These are phyloP conservation scores for Zymoseptoria crescenta DNA, from an alignment of 2,329 filamentous ascomycete species.

Conservation along the genomic window DNA sequence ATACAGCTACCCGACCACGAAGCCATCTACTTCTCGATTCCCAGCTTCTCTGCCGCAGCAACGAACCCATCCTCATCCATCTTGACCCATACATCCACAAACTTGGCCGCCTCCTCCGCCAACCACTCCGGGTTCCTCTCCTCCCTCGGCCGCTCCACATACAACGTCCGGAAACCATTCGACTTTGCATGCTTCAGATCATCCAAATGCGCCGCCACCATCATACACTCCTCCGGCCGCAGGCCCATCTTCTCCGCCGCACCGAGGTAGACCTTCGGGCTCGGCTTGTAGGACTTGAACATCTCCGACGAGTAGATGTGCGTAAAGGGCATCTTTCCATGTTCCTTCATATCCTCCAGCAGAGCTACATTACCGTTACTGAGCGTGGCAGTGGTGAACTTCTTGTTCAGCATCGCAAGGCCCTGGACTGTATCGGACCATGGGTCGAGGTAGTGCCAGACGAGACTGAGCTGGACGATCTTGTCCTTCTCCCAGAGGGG, in stretches of 20 bases:
- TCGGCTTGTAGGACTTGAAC: slow-evolving; percentile 69
- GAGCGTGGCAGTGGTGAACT: slow-evolving; percentile 56
- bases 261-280: slow-evolving; percentile 59
- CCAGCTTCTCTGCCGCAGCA: slow-evolving; percentile 35
- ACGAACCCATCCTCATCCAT: slow-evolving; percentile 45
- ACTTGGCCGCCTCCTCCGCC: slow-evolving; percentile 45
- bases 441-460: slow-evolving; percentile 65
- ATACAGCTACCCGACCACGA: background rate
- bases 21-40: slow-evolving; percentile 5
- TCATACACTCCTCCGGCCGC: slow-evolving; percentile 54
- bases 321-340: slow-evolving; percentile 55
- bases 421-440: slow-evolving; percentile 60
- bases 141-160: slow-evolving; percentile 61
- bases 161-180: slow-evolving; percentile 62
- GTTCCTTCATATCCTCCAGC: slow-evolving; percentile 55
- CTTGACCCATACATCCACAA: slow-evolving; percentile 58
- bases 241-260: slow-evolving; percentile 53
- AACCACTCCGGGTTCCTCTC: slow-evolving; percentile 52
- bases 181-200: slow-evolving; percentile 61
- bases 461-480: slow-evolving; percentile 41
- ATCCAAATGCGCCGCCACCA: slow-evolving; percentile 68
- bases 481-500: slow-evolving; percentile 49
- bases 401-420: slow-evolving; percentile 39
- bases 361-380: slow-evolving; percentile 66
- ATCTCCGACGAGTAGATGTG: slow-evolving; percentile 59